Evolutionary conservation across 805 yeast genomes (phyloP).

Genomic region (Pichia exigua): DNA sequence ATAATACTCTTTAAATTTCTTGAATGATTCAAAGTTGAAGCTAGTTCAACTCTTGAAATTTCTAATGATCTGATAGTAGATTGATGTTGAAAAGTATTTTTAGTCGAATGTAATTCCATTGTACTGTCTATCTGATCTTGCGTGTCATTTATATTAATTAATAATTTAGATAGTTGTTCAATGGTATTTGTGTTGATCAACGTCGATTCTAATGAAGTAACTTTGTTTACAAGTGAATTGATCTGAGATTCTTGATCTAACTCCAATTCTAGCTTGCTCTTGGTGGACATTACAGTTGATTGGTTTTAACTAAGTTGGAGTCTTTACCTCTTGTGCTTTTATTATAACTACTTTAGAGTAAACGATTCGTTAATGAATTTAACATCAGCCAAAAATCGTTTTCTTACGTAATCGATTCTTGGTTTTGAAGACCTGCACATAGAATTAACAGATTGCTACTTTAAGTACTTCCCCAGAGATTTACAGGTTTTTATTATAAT

Average conservation of each 20-base stretch:
- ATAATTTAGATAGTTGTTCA: conserved; percentile 18
- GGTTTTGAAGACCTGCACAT: no score
- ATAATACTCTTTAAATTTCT: conserved; percentile 47
- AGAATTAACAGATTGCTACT: no score
- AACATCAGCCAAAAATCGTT: not conserved
- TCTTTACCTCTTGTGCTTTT: not conserved
- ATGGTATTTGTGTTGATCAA: conserved; percentile 14
- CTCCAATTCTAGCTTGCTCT: not conserved
- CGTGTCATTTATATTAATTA: conserved; percentile 18
- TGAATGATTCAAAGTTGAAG: conserved; percentile 51
- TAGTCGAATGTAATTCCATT: conserved; percentile 18
- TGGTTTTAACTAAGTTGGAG: not conserved
- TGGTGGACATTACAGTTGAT: not conserved
- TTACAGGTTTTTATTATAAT: no score
- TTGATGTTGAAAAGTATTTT: conserved; percentile 33
- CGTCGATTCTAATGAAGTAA: not conserved
- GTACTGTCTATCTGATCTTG: conserved; percentile 21
- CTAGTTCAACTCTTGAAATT: conserved; percentile 52
- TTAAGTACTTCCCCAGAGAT: not conserved
- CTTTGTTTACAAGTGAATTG: not conserved
- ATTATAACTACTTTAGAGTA: not conserved
- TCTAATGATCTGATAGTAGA: conserved; percentile 41
- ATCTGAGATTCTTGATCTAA: not conserved
- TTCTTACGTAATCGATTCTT: not conserved
- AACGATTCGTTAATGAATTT: not conserved